Evolutionary conservation across 1,284 basidiomycete genomes (phyloP).

Genomic region (Tylopilus sp.): DNA sequence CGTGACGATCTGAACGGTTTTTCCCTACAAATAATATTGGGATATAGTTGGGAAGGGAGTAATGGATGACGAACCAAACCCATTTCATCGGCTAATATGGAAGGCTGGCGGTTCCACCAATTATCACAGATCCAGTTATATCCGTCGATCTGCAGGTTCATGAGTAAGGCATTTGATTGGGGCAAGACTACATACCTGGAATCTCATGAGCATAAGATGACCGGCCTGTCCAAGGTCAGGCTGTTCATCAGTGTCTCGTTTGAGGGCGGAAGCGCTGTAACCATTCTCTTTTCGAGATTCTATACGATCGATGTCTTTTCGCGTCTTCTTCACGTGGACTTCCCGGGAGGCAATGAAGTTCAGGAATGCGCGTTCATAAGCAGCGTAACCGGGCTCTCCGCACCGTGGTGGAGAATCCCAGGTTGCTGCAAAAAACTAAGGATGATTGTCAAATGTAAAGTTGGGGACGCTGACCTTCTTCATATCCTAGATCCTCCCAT

Average conservation of each 20-base stretch:
- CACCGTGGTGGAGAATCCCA: constrained; percentile 89
- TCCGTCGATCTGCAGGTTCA: constrained; percentile 77
- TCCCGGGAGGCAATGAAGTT: constrained; percentile 72
- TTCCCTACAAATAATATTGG: constrained; percentile 66
- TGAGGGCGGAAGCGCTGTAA: constrained; percentile 59
- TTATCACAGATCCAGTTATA: constrained; percentile 94
- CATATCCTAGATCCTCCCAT: constrained; percentile 92
- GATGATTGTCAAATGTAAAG: not conserved
- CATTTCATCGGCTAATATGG: constrained; percentile 99
- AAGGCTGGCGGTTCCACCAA: constrained; percentile 89
- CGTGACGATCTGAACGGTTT: constrained; percentile 93
- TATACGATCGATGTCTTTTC: constrained; percentile 49
- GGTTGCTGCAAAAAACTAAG: constrained; percentile 64
- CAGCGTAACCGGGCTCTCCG: constrained; percentile 66
- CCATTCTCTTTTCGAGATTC: constrained; percentile 61
- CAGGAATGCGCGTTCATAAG: constrained; percentile 74
- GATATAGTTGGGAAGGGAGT: constrained; percentile 1
- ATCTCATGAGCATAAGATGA: constrained; percentile 82
- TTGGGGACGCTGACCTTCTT: constrained; percentile 73
- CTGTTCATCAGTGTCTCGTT: constrained; percentile 56
- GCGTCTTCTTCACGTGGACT: constrained; percentile 68
- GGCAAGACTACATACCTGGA: constrained; percentile 66
- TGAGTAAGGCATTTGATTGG: constrained; percentile 17
- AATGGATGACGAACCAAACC: constrained; percentile 69
- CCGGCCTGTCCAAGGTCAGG: constrained; percentile 73